These are phyloP conservation scores for Leucoagaricus sp. DNA, from an alignment of 1,284 basidiomycete species.

Conservation along the genomic window DNA sequence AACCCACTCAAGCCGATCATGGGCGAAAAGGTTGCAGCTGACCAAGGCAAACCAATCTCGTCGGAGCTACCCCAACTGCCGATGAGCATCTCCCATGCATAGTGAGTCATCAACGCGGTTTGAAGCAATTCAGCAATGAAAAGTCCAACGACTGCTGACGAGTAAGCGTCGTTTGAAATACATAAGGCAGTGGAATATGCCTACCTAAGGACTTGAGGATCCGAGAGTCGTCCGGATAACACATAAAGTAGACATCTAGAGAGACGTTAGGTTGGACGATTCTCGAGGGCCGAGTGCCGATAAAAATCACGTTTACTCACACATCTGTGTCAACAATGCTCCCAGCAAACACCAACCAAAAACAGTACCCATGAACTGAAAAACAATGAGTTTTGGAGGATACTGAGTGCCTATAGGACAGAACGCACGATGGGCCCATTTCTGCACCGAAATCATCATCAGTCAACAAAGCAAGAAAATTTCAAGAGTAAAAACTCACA, in stretches of 20 bases:
- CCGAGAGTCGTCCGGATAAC: conserved; percentile 13
- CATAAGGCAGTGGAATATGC: background rate
- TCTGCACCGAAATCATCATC: background rate
- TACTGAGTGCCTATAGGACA: background rate
- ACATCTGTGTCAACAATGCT: conserved; percentile 14
- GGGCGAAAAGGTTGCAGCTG: conserved; percentile 20
- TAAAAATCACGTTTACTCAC: conserved; percentile 3
- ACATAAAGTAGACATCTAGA: conserved; percentile 15
- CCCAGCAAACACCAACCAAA: conserved; percentile 20
- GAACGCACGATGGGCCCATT: conserved; percentile 11
- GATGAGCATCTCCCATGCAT: conserved; percentile 23
- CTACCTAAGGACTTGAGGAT: conserved; percentile 12
- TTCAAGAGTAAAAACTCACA: background rate
- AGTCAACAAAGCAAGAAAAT: background rate
- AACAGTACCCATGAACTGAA: conserved; percentile 11
- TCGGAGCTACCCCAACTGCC: conserved; percentile 21
- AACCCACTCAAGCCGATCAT: conserved; percentile 23
- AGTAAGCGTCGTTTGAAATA: background rate
- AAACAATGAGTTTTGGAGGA: background rate
- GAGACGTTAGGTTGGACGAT: background rate
- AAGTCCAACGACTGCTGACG: conserved; percentile 18
- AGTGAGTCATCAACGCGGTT: conserved; percentile 23
- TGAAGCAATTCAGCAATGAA: conserved; percentile 23
- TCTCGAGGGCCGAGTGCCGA: background rate
- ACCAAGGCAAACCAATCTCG: conserved; percentile 19